Evolutionary conservation across 2,329 filamentous ascomycete species (phyloP).

Genomic region (Aspergillus sp.): DNA sequence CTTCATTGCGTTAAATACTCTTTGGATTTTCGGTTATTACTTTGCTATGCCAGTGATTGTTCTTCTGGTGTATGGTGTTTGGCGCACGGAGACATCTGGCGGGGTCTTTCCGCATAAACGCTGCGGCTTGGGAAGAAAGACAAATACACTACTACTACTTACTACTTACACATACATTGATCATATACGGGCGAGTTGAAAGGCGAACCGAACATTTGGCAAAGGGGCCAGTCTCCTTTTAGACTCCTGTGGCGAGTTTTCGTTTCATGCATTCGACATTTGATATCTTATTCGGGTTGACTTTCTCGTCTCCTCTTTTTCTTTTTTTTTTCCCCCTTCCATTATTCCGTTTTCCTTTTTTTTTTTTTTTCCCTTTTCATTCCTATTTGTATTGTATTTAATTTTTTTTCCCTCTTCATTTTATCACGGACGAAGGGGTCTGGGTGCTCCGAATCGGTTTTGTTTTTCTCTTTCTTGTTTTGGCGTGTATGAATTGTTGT

Average conservation of each 20-base stretch:
- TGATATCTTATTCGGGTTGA: no score
- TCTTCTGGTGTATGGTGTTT: constrained; percentile 19
- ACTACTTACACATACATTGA: neutral
- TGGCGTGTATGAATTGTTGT: constrained; percentile 4
- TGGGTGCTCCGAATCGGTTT: constrained; percentile 5
- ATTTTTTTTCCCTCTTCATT: constrained; percentile 11
- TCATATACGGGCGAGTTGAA: constrained; percentile 7
- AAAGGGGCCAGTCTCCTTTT: neutral
- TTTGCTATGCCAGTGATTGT: constrained; percentile 11
- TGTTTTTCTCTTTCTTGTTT: constrained; percentile 1
- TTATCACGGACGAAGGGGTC: constrained; percentile 7
- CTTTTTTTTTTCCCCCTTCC: constrained; percentile 2
- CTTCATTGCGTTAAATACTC: constrained; percentile 9
- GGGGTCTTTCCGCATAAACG: constrained; percentile 11
- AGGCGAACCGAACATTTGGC: neutral
- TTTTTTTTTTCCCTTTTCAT: constrained; percentile 9
- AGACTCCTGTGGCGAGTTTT: constrained; percentile 1
- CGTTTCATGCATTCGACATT: constrained; percentile 5
- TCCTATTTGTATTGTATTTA: constrained; percentile 29
- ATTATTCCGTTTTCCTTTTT: constrained; percentile 4
- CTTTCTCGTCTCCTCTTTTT: constrained; percentile 9
- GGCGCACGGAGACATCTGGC: constrained; percentile 16
- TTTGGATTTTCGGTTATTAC: constrained; percentile 16
- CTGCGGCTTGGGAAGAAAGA: constrained; percentile 12
- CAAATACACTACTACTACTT: neutral